Evolutionary conservation across 2,329 filamentous ascomycete species (phyloP).

Genomic region (Hymenotorrendiella dingleyae): DNA sequence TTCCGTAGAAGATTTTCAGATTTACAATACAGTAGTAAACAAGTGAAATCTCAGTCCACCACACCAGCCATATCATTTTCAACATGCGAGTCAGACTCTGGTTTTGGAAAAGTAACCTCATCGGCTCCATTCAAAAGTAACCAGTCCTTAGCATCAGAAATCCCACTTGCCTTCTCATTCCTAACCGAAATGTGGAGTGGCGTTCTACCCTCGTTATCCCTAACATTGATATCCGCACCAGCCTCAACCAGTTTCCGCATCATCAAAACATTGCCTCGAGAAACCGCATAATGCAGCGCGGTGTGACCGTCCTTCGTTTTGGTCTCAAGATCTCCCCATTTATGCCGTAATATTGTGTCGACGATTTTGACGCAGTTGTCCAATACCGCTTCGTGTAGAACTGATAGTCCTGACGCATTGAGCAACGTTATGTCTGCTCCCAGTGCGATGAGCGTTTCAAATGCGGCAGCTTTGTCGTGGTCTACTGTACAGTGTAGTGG

Average conservation of each 20-base stretch:
- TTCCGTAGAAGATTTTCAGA: too few species aligned
- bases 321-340: background rate
- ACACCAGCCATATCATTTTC: too few species aligned
- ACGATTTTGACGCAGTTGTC: background rate
- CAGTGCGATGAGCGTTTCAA: background rate
- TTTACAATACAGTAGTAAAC: too few species aligned
- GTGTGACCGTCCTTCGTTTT: background rate
- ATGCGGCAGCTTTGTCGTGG: background rate
- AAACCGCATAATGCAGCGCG: background rate
- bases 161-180: too few species aligned
- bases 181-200: background rate
- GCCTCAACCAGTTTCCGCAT: background rate
- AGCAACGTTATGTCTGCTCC: too few species aligned
- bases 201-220: background rate
- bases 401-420: too few species aligned
- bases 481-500: background rate
- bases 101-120: too few species aligned
- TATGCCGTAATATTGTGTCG: background rate
- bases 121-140: too few species aligned
- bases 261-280: background rate
- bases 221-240: background rate
- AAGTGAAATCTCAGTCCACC: too few species aligned
- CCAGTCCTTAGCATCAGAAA: too few species aligned
- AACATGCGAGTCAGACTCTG: too few species aligned
- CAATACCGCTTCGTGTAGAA: background rate